Conservation (phyloP, 2,329 filamentous ascomycete genomes). For the Cadophora gregata region DNA sequence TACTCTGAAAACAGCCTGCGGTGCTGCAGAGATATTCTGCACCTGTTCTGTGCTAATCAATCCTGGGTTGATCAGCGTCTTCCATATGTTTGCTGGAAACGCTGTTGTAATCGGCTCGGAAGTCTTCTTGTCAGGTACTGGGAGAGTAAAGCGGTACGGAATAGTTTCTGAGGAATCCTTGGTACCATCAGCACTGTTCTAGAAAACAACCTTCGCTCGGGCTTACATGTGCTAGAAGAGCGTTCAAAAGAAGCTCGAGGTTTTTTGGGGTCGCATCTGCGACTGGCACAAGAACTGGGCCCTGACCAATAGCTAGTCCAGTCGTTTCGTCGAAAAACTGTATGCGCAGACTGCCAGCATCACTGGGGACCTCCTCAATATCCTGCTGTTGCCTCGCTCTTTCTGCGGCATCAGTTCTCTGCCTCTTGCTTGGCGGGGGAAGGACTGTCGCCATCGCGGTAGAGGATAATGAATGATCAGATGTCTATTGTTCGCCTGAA, state of each 20-base stretch:
- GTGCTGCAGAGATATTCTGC: slow-evolving; percentile 63
- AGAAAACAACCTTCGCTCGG: background rate
- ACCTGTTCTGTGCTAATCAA: slow-evolving; percentile 46
- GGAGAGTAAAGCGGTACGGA: slow-evolving; percentile 68
- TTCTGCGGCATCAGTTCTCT: slow-evolving; percentile 77
- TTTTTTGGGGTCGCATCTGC: slow-evolving; percentile 89
- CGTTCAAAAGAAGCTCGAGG: slow-evolving; percentile 85
- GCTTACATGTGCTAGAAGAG: slow-evolving; percentile 73
- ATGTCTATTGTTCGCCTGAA: background rate
- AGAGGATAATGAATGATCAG: background rate
- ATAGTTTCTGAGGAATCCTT: slow-evolving; percentile 65
- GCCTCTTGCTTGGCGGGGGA: slow-evolving; percentile 87
- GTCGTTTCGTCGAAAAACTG: slow-evolving; percentile 87
- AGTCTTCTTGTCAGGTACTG: slow-evolving; percentile 50
- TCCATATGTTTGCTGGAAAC: slow-evolving; percentile 49
- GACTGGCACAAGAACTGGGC: slow-evolving; percentile 71
- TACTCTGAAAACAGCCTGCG: slow-evolving; percentile 92
- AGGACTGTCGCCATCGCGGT: slow-evolving; percentile 75
- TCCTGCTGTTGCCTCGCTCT: slow-evolving; percentile 77
- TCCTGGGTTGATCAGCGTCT: slow-evolving; percentile 51
- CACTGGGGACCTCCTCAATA: slow-evolving; percentile 69
- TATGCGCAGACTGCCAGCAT: slow-evolving; percentile 79
- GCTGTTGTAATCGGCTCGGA: slow-evolving; percentile 49
- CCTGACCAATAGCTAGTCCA: slow-evolving; percentile 71
- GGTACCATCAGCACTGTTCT: slow-evolving; percentile 34